These are phyloP conservation scores for Lachnellula willkommii DNA, from an alignment of 2,329 filamentous ascomycete genomes.

Conservation along the genomic window DNA sequence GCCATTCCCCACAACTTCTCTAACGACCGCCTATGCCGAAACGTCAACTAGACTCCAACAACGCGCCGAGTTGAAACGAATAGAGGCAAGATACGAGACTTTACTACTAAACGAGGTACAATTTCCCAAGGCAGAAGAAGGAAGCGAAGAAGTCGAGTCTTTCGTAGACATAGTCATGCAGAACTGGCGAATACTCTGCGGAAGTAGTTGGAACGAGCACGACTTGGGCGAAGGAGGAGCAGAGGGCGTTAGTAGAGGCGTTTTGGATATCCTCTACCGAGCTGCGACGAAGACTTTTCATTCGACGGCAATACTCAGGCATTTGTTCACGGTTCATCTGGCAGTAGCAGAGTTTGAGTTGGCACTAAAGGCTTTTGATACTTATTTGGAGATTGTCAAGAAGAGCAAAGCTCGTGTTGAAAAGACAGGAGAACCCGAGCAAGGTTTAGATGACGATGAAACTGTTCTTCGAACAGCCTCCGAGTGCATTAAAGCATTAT, in stretches of 20 bases:
- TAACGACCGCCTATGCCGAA: conserved; percentile 38
- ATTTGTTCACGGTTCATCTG: conserved; percentile 83
- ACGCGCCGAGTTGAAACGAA: conserved; percentile 69
- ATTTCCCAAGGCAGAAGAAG: conserved; percentile 79
- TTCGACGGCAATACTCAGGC: conserved; percentile 79
- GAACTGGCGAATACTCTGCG: conserved; percentile 82
- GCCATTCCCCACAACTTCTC: conserved; percentile 48
- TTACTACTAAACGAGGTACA: conserved; percentile 71
- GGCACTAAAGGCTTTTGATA: conserved; percentile 84
- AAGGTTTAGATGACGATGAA: conserved; percentile 71
- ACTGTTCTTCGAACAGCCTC: conserved; percentile 72
- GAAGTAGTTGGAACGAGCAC: conserved; percentile 71
- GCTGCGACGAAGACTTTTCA: conserved; percentile 93
- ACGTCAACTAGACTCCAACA: conserved; percentile 58
- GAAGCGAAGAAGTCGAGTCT: conserved; percentile 71
- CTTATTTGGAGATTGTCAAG: conserved; percentile 82
- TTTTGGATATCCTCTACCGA: conserved; percentile 84
- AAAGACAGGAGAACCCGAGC: conserved; percentile 67
- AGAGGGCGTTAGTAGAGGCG: conserved; percentile 64
- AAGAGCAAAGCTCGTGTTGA: conserved; percentile 78
- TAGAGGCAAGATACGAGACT: conserved; percentile 74
- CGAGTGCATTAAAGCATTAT: conserved; percentile 74
- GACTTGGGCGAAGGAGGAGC: conserved; percentile 80
- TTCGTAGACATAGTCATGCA: conserved; percentile 74
- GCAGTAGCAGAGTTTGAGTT: conserved; percentile 87